phyloP scores from a whole-genome alignment of 2,329 filamentous ascomycete genomes.

The Pestalotiopsis sp. region DNA sequence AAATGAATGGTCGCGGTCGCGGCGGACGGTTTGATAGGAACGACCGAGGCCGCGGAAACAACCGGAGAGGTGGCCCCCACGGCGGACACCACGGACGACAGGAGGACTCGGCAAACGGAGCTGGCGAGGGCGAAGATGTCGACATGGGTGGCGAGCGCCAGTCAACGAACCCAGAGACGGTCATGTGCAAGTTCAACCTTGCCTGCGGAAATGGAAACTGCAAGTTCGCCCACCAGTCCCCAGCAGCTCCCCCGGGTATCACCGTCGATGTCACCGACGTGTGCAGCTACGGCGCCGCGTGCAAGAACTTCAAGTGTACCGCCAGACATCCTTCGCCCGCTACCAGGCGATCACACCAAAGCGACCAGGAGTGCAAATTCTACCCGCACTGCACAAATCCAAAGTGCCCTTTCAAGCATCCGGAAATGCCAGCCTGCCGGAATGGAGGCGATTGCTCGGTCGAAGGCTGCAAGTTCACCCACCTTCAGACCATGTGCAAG shows the following conservation, averaged over 20 bases:
- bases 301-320: slow-evolving; percentile 94
- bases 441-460: slow-evolving; percentile 89
- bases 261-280: slow-evolving; percentile 78
- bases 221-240: slow-evolving; percentile 92
- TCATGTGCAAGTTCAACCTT: slow-evolving; percentile 87
- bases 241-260: slow-evolving; percentile 78
- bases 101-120: slow-evolving; percentile 36
- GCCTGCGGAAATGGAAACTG: slow-evolving; percentile 88
- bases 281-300: slow-evolving; percentile 86
- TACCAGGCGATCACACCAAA: slow-evolving; percentile 75
- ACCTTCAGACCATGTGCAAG: slow-evolving; percentile 82
- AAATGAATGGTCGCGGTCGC: slow-evolving; percentile 44
- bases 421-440: slow-evolving; percentile 81
- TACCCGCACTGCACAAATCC: slow-evolving; percentile 90
- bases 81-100: slow-evolving; percentile 36
- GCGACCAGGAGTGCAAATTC: slow-evolving; percentile 87
- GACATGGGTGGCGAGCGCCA: slow-evolving; percentile 61
- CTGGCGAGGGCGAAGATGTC: slow-evolving; percentile 59
- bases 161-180: slow-evolving; percentile 64
- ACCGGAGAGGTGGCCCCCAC: slow-evolving; percentile 51
- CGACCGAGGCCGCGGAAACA: slow-evolving; percentile 54
- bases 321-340: slow-evolving; percentile 92
- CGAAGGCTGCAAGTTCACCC: slow-evolving; percentile 85
- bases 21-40: slow-evolving; percentile 72
- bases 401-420: slow-evolving; percentile 87